Evolutionary conservation across 2,329 filamentous ascomycete species (phyloP).

Genomic region (Nigrospora sphaerica): DNA sequence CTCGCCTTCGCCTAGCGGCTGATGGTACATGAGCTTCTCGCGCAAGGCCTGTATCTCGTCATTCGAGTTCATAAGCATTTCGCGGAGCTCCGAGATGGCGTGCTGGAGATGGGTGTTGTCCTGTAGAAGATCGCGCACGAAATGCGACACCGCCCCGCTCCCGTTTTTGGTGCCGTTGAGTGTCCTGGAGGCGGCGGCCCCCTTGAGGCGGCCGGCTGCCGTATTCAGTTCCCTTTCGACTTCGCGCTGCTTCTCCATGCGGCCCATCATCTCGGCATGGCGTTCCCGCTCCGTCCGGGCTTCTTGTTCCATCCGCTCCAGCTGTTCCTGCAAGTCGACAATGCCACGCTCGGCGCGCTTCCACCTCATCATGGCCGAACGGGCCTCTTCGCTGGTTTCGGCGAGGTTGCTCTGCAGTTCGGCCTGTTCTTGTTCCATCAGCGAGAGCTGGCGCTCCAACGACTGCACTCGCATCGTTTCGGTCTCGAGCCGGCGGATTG

Average conservation of each 20-base stretch:
- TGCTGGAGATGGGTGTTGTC: slow-evolving; percentile 93
- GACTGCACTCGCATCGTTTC: slow-evolving; percentile 69
- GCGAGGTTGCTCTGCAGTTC: slow-evolving; percentile 61
- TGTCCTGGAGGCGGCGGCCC: slow-evolving; percentile 65
- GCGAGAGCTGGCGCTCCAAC: slow-evolving; percentile 71
- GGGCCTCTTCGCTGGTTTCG: slow-evolving; percentile 65
- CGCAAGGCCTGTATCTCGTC: slow-evolving; percentile 85
- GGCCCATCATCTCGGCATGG: slow-evolving; percentile 71
- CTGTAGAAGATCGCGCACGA: slow-evolving; percentile 89
- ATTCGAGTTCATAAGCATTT: slow-evolving; percentile 86
- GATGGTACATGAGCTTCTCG: slow-evolving; percentile 74
- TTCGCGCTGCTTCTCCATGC: slow-evolving; percentile 76
- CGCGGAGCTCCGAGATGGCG: slow-evolving; percentile 82
- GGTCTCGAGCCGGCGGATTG: slow-evolving; percentile 66
- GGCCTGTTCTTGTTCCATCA: slow-evolving; percentile 77
- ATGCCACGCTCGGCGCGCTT: slow-evolving; percentile 77
- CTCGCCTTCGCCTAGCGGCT: slow-evolving; percentile 50
- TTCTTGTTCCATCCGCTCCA: slow-evolving; percentile 84
- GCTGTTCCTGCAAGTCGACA: slow-evolving; percentile 72
- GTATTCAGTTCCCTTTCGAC: slow-evolving; percentile 78
- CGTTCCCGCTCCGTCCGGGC: slow-evolving; percentile 71
- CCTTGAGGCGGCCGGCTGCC: slow-evolving; percentile 73
- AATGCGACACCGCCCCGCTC: slow-evolving; percentile 79
- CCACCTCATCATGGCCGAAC: slow-evolving; percentile 75
- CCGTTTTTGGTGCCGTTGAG: slow-evolving; percentile 51